Conservation (phyloP, 768 basidiomycete genomes). For the Suillus hirtellus region DNA sequence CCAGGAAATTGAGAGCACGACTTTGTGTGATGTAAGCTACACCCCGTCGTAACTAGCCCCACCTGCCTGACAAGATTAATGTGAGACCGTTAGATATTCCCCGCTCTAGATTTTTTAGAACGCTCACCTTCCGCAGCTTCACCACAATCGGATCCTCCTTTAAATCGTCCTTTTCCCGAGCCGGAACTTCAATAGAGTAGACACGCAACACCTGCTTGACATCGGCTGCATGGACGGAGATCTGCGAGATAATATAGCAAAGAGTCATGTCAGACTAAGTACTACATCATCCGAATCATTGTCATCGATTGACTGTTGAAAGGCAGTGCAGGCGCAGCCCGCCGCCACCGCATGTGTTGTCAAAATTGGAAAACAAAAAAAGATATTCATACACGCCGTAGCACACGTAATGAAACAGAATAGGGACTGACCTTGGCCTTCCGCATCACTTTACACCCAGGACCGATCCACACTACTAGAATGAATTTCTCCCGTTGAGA, state of each 20-base stretch:
- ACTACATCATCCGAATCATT: slow-evolving; percentile 14
- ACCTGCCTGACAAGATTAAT: slow-evolving; percentile 57
- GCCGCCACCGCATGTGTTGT: slow-evolving; percentile 24
- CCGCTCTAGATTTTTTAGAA: slow-evolving; percentile 9
- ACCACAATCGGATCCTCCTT: slow-evolving; percentile 85
- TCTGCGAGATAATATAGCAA: slow-evolving; percentile 46
- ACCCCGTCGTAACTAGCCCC: slow-evolving; percentile 90
- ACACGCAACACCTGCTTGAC: slow-evolving; percentile 79
- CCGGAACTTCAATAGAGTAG: slow-evolving; percentile 88
- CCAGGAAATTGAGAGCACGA: slow-evolving; percentile 8
- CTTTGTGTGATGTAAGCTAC: slow-evolving; percentile 34
- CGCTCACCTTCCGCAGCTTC: slow-evolving; percentile 76
- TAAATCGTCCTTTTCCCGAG: slow-evolving; percentile 79
- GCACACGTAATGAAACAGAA: slow-evolving; percentile 21
- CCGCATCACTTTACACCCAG: slow-evolving; percentile 84
- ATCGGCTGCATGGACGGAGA: slow-evolving; percentile 88
- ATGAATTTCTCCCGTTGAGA: slow-evolving; percentile 88
- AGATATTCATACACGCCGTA: slow-evolving; percentile 17
- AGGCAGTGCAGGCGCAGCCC: slow-evolving; percentile 19
- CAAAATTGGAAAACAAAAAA: slow-evolving; percentile 6
- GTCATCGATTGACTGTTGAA: slow-evolving; percentile 21
- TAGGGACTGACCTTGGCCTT: slow-evolving; percentile 72
- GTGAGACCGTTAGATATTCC: slow-evolving; percentile 19
- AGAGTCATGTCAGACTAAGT: slow-evolving; percentile 23
- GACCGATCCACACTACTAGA: slow-evolving; percentile 82